Base-by-base conservation (phyloP, 2,329 filamentous ascomycete species). In the Trichophaea hybrida region DNA sequence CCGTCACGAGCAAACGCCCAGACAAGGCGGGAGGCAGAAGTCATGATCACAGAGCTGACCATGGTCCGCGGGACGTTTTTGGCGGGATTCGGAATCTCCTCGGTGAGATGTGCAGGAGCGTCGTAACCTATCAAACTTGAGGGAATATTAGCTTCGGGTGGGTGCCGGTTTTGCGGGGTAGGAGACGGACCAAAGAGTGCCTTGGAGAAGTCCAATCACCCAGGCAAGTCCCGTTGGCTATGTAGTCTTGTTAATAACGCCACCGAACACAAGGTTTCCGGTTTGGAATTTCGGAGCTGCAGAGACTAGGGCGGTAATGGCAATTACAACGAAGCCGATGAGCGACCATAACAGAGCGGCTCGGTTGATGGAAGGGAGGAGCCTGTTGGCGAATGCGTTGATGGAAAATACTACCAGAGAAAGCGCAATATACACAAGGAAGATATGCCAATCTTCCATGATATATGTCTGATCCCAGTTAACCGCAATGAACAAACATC, bases 271-370 rank as follows among this genome's bases (percentile, higher is more conserved):
- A 56, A 84, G 85, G 7, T 76, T 70, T 13, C 76, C 84, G 6
- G 76, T 78, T 66, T 82, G 81, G 68, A 80, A 88, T 64, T 83
- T 74, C 0, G 82, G 82, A 1, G 83, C 78, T 0, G 83, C 76
- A 67, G 81, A 85, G 3, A 83, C 77, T 53, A 89, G 72, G 0
- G 85, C 75, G 0, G 84, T 85, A 63, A 87, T 85, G 63, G 76
- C 84, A 64, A 88, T 86, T 59, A 88, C 74, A 48, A 79, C 72
- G 65, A 88, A 87, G 0, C 85, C 85, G 1, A 75, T 71, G 1
- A 88, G 74, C 2, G 81, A 85, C 85, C 84, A 88, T 55, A 81
- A 77, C 65, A 88, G 84, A 1, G 84, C 84, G 15, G 76, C 76
- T 69, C 85, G 82, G 68, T 83, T 88, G 65, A 88, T 74, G 10